Evolutionary conservation across 352 stramenopile genomes (phyloP), one percentile per base, ranked within the genome.

Genomic region (Phytopythium ostracodes): DNA sequence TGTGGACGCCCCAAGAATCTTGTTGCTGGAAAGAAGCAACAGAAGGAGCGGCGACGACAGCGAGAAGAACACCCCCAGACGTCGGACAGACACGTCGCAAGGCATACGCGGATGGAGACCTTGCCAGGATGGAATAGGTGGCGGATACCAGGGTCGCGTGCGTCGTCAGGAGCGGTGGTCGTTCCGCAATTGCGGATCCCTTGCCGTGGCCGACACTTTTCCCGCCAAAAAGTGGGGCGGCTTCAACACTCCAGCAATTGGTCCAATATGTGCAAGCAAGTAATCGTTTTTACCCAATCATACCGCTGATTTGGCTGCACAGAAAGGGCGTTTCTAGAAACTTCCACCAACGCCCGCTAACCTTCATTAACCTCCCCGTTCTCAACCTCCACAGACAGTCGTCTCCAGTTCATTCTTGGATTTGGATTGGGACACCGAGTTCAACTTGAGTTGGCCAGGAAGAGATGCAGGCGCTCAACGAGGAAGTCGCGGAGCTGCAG

Each of bases 401-500:
- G 5, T 5, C 9, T 15, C 6, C 0, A 22, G 46, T 24, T 27
- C 46, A 53, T 35, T 53, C 12, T 4, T n/a, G 46, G 47, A 38
- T n/a, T 54, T 24, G 47, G 47, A 54, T 22, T 24, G 44, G 9
- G 12, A 12, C n/a, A 18, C 5, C n/a, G 17, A 47, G 43, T 59
- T 68, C 40, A 20, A 56, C 62, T 18, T 20, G 12, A 29, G n/a
- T 15, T 3, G 27, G 49, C 27, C 17, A 46, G 18, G 47, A 2
- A 66, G 52, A 15, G 46, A 81, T 73, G 70, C 67, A 56, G 65
- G 50, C 56, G 12, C 36, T 91, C 6, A 55, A 50, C 40, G 72
- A 73, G 27, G 87, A 95, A 60, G 73, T 94, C 31, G 55, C 66
- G 0, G 87, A 95, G 75, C 72, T 95, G 56, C 64, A 89, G 73